phyloP scores from a whole-genome alignment of 73 alveolate species.

The Paramecium sexaurelia region DNA sequence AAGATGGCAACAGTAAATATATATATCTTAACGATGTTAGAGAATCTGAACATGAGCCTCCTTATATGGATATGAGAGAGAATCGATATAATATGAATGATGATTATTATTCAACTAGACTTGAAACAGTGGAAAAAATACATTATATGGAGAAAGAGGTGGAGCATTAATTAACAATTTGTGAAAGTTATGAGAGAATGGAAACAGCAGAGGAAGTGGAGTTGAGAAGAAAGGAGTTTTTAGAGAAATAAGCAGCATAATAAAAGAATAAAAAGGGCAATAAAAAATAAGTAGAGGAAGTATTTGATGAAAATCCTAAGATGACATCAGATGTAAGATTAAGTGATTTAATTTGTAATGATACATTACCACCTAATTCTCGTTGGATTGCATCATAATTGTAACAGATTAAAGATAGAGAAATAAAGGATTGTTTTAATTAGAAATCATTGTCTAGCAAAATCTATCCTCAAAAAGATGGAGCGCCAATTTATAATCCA shows the following conservation, averaged over 20 bases:
- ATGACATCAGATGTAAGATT: slow-evolving; percentile 72
- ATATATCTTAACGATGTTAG: background rate
- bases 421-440: slow-evolving; percentile 88
- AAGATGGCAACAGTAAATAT: slow-evolving; percentile 39
- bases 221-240: slow-evolving; percentile 80
- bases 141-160: slow-evolving; percentile 66
- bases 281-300: slow-evolving; percentile 63
- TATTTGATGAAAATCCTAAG: slow-evolving; percentile 69
- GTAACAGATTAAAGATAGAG: slow-evolving; percentile 93
- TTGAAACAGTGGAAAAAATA: slow-evolving; percentile 57
- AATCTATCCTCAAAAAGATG: slow-evolving; percentile 98
- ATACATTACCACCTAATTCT: slow-evolving; percentile 83
- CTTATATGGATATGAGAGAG: slow-evolving; percentile 53
- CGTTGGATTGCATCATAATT: slow-evolving; percentile 97
- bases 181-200: slow-evolving; percentile 79
- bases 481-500: slow-evolving; percentile 93
- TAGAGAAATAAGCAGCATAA: slow-evolving; percentile 76
- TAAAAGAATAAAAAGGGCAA: slow-evolving; percentile 75
- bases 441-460: slow-evolving; percentile 89
- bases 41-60: slow-evolving; percentile 61
- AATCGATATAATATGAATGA: slow-evolving; percentile 27
- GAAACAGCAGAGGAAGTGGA: slow-evolving; percentile 89
- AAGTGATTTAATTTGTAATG: slow-evolving; percentile 80
- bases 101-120: slow-evolving; percentile 62
- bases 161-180: slow-evolving; percentile 53